Conservation (phyloP, 1,284 basidiomycete genomes). For the Cutaneotrichosporon curvatum region DNA sequence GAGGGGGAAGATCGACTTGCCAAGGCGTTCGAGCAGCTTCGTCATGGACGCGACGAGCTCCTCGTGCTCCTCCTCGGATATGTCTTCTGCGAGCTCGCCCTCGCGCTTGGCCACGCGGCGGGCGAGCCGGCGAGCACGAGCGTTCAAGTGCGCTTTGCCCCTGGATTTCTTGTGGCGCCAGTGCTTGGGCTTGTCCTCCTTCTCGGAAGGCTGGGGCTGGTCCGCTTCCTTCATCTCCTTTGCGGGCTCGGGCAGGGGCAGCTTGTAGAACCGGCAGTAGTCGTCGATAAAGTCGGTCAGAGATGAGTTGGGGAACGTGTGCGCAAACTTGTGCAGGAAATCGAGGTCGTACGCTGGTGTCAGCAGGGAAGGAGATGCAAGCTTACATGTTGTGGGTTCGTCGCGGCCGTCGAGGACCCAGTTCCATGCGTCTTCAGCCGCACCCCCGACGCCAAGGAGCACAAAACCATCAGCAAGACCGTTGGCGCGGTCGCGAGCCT, state of each 20-base stretch:
- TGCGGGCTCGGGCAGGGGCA: constrained; percentile 50
- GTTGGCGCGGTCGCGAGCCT: constrained; percentile 41
- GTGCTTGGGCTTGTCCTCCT: constrained; percentile 12
- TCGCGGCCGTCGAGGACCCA: constrained; percentile 71
- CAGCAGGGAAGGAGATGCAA: constrained; percentile 48
- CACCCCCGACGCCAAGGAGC: constrained; percentile 31
- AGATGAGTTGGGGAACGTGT: constrained; percentile 59
- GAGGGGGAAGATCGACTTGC: constrained; percentile 63
- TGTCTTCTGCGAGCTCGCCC: constrained; percentile 32
- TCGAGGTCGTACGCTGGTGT: constrained; percentile 60
- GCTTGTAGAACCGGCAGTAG: constrained; percentile 61
- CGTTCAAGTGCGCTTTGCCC: constrained; percentile 19
- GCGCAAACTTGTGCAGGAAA: constrained; percentile 59
- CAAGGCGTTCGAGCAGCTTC: constrained; percentile 40
- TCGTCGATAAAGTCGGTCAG: constrained; percentile 59
- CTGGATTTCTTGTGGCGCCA: constrained; percentile 7
- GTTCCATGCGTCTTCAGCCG: constrained; percentile 40
- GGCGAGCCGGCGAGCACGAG: constrained; percentile 30
- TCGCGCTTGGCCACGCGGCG: constrained; percentile 29
- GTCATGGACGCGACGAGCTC: constrained; percentile 38
- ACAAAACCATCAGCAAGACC: constrained; percentile 43
- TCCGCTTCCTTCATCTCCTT: constrained; percentile 20
- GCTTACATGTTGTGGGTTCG: constrained; percentile 57
- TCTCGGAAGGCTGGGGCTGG: constrained; percentile 4
- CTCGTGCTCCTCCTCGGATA: constrained; percentile 40